Base-by-base conservation (phyloP, 345 rosid species). In the Lagerstroemia speciosa region DNA sequence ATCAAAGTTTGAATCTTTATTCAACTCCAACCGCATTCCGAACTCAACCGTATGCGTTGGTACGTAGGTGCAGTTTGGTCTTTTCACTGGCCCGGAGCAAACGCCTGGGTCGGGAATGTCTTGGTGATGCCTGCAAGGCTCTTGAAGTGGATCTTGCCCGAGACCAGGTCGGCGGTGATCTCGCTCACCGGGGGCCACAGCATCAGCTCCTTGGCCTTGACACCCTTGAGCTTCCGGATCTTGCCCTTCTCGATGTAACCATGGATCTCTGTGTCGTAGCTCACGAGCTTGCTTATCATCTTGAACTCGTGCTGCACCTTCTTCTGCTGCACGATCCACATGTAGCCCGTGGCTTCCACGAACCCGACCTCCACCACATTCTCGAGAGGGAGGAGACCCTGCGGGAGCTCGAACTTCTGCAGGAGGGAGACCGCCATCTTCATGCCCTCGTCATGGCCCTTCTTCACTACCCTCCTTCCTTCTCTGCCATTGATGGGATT, bases 151-250 rank as follows among this genome's bases (percentile, higher is more conserved):
- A 87, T 72, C 79, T 83, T 85, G 19, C 74, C 79, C 0, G 77
- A 53, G 0, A 76, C 50, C 29, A 72, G 74, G 20, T 78, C 82
- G 8, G 78, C 63, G 12, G 64, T 78, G 78, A 85, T 85, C 31
- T 85, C 88, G 26, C 72, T 67, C 20, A 87, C 80, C 0, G 82
- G 74, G 9, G 86, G 72, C 89, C 89, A 85, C 8, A 85, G 55
- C 72, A 83, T 73, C 55, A 87, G 77, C 76, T 87, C 92, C 76
- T 87, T 82, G 38, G 88, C 80, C 88, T 87, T 85, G 19, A 87
- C 86, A 0, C 86, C 89, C 62, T 82, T 84, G 27, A 84, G 80
- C 74, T 82, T 80, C 83, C 73, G 78, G 76, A 84, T 75, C 80
- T 48, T 80, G 32, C 66, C 64, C 34, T 63, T 71, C 80, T 69